Evolutionary conservation across 176 grass and related monocot species (phyloP).

Genomic region (Panicum miliaceum): DNA sequence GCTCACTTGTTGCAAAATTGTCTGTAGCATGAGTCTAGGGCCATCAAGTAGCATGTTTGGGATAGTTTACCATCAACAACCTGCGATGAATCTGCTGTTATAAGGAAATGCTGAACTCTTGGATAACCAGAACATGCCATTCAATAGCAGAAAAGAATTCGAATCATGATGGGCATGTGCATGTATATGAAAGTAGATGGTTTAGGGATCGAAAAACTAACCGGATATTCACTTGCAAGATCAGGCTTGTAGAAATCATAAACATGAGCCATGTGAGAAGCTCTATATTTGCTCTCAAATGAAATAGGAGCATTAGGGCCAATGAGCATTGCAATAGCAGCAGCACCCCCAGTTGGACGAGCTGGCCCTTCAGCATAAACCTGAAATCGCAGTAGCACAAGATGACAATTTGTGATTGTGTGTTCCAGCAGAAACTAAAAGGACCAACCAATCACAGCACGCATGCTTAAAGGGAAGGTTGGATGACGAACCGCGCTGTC

Average conservation of each 20-base stretch:
- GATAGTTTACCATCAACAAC: slow-evolving; percentile 91
- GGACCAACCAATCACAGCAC: background rate
- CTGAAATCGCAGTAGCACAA: slow-evolving; percentile 38
- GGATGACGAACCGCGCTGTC: slow-evolving; percentile 69
- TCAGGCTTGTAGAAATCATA: slow-evolving; percentile 92
- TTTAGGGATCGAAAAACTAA: slow-evolving; percentile 42
- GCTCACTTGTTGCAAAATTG: slow-evolving; percentile 74
- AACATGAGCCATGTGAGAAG: slow-evolving; percentile 88
- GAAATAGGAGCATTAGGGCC: slow-evolving; percentile 80
- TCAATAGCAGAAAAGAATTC: background rate
- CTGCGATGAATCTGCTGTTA: slow-evolving; percentile 38
- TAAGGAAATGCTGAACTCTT: background rate
- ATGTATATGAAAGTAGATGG: too few relatives aligned
- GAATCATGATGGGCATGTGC: background rate
- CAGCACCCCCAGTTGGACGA: slow-evolving; percentile 80
- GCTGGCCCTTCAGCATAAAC: slow-evolving; percentile 88
- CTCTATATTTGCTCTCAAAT: slow-evolving; percentile 89
- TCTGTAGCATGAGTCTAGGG: slow-evolving; percentile 74
- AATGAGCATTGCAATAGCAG: slow-evolving; percentile 88
- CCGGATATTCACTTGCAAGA: slow-evolving; percentile 92
- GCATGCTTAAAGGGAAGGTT: slow-evolving; percentile 1
- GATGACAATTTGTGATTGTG: background rate
- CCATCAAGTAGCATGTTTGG: slow-evolving; percentile 88
- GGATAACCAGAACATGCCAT: background rate
- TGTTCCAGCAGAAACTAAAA: slow-evolving; percentile 30